Evolutionary conservation across 768 basidiomycete genomes (phyloP).

Genomic region (Chiua virens): DNA sequence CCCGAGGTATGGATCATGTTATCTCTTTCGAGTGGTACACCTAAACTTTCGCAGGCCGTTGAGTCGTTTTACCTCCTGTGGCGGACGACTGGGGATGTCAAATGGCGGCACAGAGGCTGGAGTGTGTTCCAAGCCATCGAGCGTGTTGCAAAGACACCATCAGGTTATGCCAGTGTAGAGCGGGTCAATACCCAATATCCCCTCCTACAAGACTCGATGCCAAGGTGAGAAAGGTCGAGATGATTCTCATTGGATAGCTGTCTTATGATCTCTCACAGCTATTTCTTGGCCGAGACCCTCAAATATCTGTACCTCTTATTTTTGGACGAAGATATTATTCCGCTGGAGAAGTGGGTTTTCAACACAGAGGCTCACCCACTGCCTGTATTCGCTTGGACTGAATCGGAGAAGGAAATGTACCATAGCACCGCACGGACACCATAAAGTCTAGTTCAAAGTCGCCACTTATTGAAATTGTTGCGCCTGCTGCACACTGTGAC

Average conservation of each 20-base stretch:
- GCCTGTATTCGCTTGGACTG: constrained; percentile 66
- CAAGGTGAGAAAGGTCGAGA: constrained; percentile 53
- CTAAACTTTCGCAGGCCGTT: constrained; percentile 48
- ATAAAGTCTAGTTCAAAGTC: neutral
- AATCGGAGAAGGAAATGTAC: constrained; percentile 47
- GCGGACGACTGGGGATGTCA: constrained; percentile 62
- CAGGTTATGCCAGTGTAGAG: constrained; percentile 61
- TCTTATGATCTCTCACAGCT: constrained; percentile 29
- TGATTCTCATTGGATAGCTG: too few species aligned
- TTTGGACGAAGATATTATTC: constrained; percentile 57
- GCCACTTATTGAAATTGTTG: neutral
- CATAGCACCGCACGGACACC: neutral
- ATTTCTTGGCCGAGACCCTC: constrained; percentile 59
- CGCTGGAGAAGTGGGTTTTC: constrained; percentile 57
- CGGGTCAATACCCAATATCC: constrained; percentile 46
- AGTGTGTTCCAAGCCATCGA: constrained; percentile 66
- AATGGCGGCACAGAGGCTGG: constrained; percentile 76
- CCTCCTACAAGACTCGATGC: constrained; percentile 56
- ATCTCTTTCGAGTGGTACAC: neutral
- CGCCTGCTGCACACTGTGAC: neutral
- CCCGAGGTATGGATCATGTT: constrained; percentile 57
- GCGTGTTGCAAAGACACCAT: constrained; percentile 52
- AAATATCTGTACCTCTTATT: constrained; percentile 78
- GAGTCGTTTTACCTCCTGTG: constrained; percentile 74
- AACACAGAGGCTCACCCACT: constrained; percentile 80